Evolutionary conservation across 2,329 filamentous ascomycete genomes (phyloP), one percentile per base, ranked within the genome.

Genomic region (Aspergillus tanneri): DNA sequence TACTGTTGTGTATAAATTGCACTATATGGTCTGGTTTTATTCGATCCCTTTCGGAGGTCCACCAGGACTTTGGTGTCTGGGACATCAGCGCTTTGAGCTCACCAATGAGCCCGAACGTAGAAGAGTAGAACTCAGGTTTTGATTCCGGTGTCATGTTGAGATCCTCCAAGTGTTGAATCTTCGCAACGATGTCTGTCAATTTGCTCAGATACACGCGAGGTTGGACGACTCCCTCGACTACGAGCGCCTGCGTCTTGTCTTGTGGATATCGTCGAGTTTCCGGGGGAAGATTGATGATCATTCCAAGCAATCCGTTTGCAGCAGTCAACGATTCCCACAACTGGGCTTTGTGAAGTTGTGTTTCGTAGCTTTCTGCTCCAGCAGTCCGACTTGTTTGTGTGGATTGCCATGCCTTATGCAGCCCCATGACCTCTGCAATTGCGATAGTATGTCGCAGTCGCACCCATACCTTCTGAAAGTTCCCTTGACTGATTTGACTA

Each of bases 381-480:
- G 14, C 34, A 21, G 30, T 4, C 12, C 36, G 50, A 16, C 46
- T 54, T 10, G 37, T 5, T 0, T 24, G 49, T 6, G 39, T 25
- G 5, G 44, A n/a, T 19, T 49, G 46, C 16, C 8, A 46, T 4
- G 46, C 21, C n/a, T 48, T 55, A 10, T 67, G 67, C 4, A 72
- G 51, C 2, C 69, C 70, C 37, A 71, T 67, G 2, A 72, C 52
- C 52, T 72, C 68, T 35, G 68, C 68, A 19, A 72, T 55, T 3
- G 69, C 64, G 21, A 71, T 64, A 16, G 65, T 55, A 32, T 68
- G 63, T n/a, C 70, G 69, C 14, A 72, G 45, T 18, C 56, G 58
- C 18, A 72, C 52, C 69, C 69, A 73, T 19, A 63, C 57, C 21
- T 64, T 66, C 36, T 64, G 60, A 16, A 71, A 59, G 24, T 64